These are phyloP conservation scores for Lipomyces kockii DNA, from an alignment of 805 yeast genomes.

Conservation along the genomic window DNA sequence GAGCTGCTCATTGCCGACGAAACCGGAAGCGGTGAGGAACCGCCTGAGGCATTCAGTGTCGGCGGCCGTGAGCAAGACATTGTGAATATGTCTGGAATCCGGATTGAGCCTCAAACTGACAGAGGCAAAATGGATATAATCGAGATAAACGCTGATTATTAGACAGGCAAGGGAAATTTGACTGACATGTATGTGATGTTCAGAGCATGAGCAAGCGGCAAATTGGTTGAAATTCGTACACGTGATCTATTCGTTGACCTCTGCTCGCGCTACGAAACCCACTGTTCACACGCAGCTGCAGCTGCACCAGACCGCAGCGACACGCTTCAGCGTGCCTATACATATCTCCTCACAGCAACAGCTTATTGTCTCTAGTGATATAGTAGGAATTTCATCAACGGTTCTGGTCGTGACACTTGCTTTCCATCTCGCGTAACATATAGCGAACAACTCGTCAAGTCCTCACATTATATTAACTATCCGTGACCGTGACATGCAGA, in stretches of 20 bases:
- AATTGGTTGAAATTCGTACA: background rate
- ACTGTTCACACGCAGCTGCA: too few relatives aligned
- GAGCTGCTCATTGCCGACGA: background rate
- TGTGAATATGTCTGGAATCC: constrained; percentile 1
- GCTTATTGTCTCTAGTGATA: too few relatives aligned
- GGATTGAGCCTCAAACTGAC: background rate
- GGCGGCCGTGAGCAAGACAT: constrained; percentile 7
- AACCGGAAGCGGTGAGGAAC: background rate
- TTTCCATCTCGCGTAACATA: too few relatives aligned
- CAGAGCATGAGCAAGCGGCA: background rate
- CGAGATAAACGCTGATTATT: background rate
- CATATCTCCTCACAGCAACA: too few relatives aligned
- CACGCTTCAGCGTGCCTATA: background rate
- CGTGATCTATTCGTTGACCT: too few relatives aligned
- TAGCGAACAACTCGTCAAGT: too few relatives aligned
- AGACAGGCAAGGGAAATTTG: background rate
- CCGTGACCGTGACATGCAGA: too few relatives aligned
- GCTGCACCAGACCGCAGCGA: background rate
- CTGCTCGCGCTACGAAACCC: too few relatives aligned
- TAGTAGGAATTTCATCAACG: too few relatives aligned
- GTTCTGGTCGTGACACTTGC: too few relatives aligned
- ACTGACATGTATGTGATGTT: background rate
- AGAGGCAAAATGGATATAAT: background rate
- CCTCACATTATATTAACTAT: too few relatives aligned
- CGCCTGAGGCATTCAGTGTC: background rate